phyloP scores from a whole-genome alignment of 2,329 filamentous ascomycete species.

The Polychaeton citri region DNA sequence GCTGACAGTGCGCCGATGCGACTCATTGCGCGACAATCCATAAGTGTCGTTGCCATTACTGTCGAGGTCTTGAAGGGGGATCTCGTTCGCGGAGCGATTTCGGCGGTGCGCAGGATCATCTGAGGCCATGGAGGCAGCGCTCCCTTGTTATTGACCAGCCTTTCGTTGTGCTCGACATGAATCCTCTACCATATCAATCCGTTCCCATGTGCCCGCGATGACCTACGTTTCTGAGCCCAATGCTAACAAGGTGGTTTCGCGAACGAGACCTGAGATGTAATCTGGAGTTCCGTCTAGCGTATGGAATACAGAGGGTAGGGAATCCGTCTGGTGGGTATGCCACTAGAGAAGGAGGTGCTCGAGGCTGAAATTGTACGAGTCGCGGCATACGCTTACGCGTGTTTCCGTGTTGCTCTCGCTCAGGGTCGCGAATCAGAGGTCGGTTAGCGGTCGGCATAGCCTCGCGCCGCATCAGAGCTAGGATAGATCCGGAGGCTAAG shows the following conservation, averaged over 20 bases:
- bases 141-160: background rate
- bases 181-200: background rate
- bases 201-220: background rate
- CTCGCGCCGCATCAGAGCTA: no score
- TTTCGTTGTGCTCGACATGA: background rate
- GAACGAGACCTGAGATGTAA: no score
- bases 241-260: no score
- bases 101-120: constrained; percentile 33
- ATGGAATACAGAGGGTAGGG: no score
- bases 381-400: background rate
- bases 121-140: constrained; percentile 30
- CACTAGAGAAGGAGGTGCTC: no score
- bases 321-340: no score
- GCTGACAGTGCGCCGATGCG: constrained; percentile 33
- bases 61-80: constrained; percentile 51
- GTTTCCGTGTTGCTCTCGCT: background rate
- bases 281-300: no score
- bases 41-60: constrained; percentile 14
- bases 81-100: constrained; percentile 41
- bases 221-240: no score
- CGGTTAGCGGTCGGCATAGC: no score
- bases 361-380: no score
- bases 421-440: background rate
- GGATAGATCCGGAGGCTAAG: no score
- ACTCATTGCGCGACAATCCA: constrained; percentile 15